Conservation (phyloP, 257 asterid species). For the Rubia yunnanensis region DNA sequence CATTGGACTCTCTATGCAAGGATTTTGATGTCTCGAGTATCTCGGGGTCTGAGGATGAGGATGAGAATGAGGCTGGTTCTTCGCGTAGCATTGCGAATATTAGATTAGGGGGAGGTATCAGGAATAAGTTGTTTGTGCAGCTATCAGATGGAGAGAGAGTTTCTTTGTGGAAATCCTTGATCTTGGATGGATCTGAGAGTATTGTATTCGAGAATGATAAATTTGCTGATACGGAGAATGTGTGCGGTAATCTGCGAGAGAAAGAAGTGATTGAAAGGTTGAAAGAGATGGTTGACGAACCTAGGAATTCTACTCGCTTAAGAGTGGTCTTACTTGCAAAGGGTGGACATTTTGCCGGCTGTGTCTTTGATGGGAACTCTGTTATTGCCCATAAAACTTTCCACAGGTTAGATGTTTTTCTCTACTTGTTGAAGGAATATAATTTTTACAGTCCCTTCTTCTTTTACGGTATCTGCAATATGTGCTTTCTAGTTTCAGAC, state of each 20-base stretch:
- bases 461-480: neutral
- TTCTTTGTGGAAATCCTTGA: constrained; percentile 63
- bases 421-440: neutral
- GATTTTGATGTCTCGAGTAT: constrained; percentile 86
- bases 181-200: constrained; percentile 52
- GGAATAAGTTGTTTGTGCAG: constrained; percentile 49
- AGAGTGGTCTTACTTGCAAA: constrained; percentile 83
- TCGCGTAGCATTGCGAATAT: constrained; percentile 19
- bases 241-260: constrained; percentile 34
- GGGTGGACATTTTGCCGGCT: constrained; percentile 98
- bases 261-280: constrained; percentile 57
- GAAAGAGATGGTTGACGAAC: constrained; percentile 53
- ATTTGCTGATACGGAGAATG: constrained; percentile 27
- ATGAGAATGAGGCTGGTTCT: constrained; percentile 40
- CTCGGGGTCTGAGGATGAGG: constrained; percentile 90
- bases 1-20: constrained; percentile 50
- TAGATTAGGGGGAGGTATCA: constrained; percentile 34
- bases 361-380: constrained; percentile 85
- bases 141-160: constrained; percentile 64
- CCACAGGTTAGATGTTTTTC: constrained; percentile 65
- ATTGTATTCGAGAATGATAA: constrained; percentile 45
- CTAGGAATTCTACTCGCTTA: constrained; percentile 53
- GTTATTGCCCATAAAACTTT: constrained; percentile 84
- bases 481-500: neutral
- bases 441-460: neutral